phyloP scores from a whole-genome alignment of 768 basidiomycete species.

The Guyanaporus albipodus region DNA sequence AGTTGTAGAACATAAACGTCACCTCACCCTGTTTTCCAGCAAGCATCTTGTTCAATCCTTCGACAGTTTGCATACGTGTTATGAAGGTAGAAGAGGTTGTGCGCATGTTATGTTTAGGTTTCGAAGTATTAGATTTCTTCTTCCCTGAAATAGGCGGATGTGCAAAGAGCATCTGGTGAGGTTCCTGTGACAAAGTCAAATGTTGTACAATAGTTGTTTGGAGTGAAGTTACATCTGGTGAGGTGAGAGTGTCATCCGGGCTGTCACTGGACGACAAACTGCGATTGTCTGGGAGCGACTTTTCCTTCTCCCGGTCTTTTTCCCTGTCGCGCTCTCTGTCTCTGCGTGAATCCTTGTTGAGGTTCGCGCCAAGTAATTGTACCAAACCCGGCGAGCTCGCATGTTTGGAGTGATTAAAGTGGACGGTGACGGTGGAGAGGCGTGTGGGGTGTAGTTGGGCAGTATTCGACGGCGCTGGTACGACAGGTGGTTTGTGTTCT shows the following conservation, averaged over 20 bases:
- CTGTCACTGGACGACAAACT: constrained; percentile 84
- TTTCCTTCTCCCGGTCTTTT: constrained; percentile 39
- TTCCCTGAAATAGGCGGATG: constrained; percentile 40
- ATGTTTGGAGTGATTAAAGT: constrained; percentile 54
- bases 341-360: constrained; percentile 53
- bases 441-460: constrained; percentile 52
- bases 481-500: constrained; percentile 66
- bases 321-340: constrained; percentile 35
- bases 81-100: constrained; percentile 93
- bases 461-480: constrained; percentile 37
- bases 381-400: constrained; percentile 59
- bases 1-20: constrained; percentile 85
- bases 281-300: constrained; percentile 46
- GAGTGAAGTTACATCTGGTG: constrained; percentile 37
- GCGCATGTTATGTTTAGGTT: constrained; percentile 89
- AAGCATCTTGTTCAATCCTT: constrained; percentile 68
- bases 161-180: constrained; percentile 59
- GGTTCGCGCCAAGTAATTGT: constrained; percentile 60
- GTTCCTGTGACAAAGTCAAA: constrained; percentile 20
- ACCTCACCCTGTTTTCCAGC: constrained; percentile 80
- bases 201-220: constrained; percentile 37
- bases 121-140: constrained; percentile 59
- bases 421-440: constrained; percentile 57
- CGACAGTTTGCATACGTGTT: constrained; percentile 75
- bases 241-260: constrained; percentile 51